Base-by-base conservation (phyloP, 331 rosid genomes). In the Quercus tomentella region DNA sequence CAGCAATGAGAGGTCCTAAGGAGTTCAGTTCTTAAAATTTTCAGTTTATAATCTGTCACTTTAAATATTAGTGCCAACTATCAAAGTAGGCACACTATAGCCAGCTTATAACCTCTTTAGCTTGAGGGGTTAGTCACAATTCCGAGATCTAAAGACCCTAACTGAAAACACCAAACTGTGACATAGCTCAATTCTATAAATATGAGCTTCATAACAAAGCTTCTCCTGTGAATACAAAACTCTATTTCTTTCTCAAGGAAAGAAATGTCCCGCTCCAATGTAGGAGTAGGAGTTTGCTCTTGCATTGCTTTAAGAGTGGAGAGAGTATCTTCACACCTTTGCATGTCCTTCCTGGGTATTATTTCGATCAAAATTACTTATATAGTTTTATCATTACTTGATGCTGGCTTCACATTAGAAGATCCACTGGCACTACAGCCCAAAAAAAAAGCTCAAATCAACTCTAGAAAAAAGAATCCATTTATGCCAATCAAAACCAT, bases 121-220 rank as follows among this genome's bases (percentile, higher is more conserved):
- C 43, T 35, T 35, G 43, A 37, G 43, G 43, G 43, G 43, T 35
- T 35, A 37, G 43, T 37, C 10, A 37, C 43, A 37, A 37, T 37
- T 37, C 43, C 43, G 1, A 37, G 43, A 37, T 37, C 9, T 7
- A 6, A 33, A 33, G 37, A 33, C 37, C 37, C 37, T 33, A 33
- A 7, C 43, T 37, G 43, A 37, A 37, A 37, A 37, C 43, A 37
- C 43, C 43, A 7, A 37, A 7, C 43, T 37, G 43, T 7, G 11
- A 37, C 43, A 7, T 37, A 37, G 43, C 43, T 37, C 43, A 37
- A 37, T 37, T 37, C 45, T 37, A 37, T 7, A 76, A 76, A 96
- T 90, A 79, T 91, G 98, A 84, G 99, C 98, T 92, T 96, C 98
- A 75, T 86, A 85, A 83, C 97, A 96, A 54, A 89, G 87, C 80